Base-by-base conservation (phyloP, 345 rosid genomes). In the Acer negundo region DNA sequence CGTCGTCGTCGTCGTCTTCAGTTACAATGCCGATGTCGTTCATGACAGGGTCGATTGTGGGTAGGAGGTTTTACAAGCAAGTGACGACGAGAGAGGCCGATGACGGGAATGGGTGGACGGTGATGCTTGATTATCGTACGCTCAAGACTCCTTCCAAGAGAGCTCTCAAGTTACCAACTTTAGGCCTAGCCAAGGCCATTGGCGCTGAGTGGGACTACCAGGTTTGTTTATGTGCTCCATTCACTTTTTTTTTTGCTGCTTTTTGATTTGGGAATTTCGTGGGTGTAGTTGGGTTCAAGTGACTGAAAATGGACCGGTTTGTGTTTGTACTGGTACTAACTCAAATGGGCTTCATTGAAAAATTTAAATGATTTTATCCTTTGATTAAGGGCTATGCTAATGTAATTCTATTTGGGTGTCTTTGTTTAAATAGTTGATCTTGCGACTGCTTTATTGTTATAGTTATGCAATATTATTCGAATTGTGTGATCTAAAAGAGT, bases 171-270 rank as follows among this genome's bases (percentile, higher is more conserved):
- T 80, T 94, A 69, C 98, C 89, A 0, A 89, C 90, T 84, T 80
- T 88, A 82, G 90, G 87, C 17, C 92, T 94, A 16, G 97, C 99
- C 20, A 94, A 91, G 74, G 98, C 98, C 75, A 84, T 96, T 75
- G 98, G 94, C 35, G 97, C 89, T 66, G 99, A 96, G 79, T 94
- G 97, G 98, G 97, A 96, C 24, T 96, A 89, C 83, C 98, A 96
- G 98, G 98, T 96, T 20, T 56, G 9, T 42, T 59, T 49, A 16
- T 42, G 40, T 35, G 23, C 24, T 22, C 26, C 46, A 6, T 70
- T 62, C 38, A 6, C 6, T 77, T 72, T n/a, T 77, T 72, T n/a
- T 46, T 0, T 28, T 77, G 31, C 38, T 46, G 31, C 40, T 69
- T 62, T 4, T 1, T 77, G 59, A 47, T 10, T 67, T 42, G 46